A percentile compares a stretch with the other conserved stretches of the same genome.
These are phyloP conservation scores for Calonectria pteridis DNA, from an alignment of 2,329 filamentous ascomycete genomes.

Conservation along the genomic window DNA sequence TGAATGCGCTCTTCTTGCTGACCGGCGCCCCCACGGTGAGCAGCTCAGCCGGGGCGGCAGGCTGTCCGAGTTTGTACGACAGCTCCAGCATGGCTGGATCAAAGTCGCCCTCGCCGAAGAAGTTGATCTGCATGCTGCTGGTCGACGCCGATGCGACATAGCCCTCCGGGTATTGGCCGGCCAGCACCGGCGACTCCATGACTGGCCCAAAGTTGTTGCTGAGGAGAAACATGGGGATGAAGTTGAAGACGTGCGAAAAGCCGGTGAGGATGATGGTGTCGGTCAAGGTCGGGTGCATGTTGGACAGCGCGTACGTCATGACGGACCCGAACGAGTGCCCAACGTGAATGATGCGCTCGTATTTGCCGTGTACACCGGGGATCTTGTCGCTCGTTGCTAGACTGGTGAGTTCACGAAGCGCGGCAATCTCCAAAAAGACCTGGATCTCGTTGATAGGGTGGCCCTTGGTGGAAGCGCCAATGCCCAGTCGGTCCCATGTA, in stretches of 20 bases:
- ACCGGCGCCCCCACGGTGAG: conserved; percentile 63
- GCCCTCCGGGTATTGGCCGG: conserved; percentile 56
- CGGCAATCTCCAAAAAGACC: conserved; percentile 67
- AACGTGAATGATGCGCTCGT: conserved; percentile 66
- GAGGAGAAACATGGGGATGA: conserved; percentile 56
- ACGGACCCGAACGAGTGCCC: conserved; percentile 75
- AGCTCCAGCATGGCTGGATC: conserved; percentile 64
- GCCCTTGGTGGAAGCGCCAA: conserved; percentile 69
- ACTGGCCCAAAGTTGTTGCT: conserved; percentile 63
- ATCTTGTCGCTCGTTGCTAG: conserved; percentile 61
- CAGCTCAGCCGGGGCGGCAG: conserved; percentile 69
- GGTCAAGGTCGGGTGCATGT: conserved; percentile 63
- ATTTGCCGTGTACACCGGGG: conserved; percentile 52
- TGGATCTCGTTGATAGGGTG: conserved; percentile 73
- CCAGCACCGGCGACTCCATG: conserved; percentile 43
- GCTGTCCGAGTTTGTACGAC: conserved; percentile 63
- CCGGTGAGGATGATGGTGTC: conserved; percentile 73
- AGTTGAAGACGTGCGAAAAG: conserved; percentile 64
- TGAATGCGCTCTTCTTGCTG: conserved; percentile 53
- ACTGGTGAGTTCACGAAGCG: conserved; percentile 65
- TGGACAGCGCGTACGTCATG: conserved; percentile 68
- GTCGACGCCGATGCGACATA: conserved; percentile 64
- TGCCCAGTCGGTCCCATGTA: conserved; percentile 72
- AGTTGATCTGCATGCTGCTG: conserved; percentile 64
- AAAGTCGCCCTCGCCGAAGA: conserved; percentile 66